phyloP scores from a whole-genome alignment of 2,329 filamentous ascomycete species.

The Dothistroma pini region DNA sequence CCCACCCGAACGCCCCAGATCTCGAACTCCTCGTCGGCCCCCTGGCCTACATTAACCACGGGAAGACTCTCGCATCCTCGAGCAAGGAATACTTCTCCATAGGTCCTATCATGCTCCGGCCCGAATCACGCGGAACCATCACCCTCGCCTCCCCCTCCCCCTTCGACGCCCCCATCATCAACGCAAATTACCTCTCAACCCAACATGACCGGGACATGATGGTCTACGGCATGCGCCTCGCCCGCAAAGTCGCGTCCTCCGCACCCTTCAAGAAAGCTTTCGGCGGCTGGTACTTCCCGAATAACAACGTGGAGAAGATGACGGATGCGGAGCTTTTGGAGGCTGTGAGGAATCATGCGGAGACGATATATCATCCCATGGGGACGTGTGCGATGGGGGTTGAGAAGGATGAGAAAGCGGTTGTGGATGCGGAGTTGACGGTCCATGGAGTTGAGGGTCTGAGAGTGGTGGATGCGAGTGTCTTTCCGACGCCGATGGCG shows the following conservation, averaged over 20 bases:
- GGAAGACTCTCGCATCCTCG: slow-evolving; percentile 3
- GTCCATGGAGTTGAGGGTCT: slow-evolving; percentile 27
- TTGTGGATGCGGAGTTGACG: slow-evolving; percentile 26
- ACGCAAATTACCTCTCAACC: slow-evolving; percentile 38
- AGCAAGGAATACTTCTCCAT: slow-evolving; percentile 14
- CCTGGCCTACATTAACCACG: slow-evolving; percentile 18
- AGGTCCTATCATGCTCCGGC: slow-evolving; percentile 17
- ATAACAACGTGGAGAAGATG: slow-evolving; percentile 7
- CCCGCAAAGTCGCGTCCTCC: slow-evolving; percentile 7
- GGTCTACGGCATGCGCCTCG: slow-evolving; percentile 14
- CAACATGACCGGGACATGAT: slow-evolving; percentile 21
- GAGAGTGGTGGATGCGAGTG: slow-evolving; percentile 32
- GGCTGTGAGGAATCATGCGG: slow-evolving; percentile 7
- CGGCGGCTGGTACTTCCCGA: slow-evolving; percentile 13
- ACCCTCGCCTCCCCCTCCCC: slow-evolving; percentile 38
- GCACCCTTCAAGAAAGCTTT: slow-evolving; percentile 14
- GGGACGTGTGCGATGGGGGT: slow-evolving; percentile 21
- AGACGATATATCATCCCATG: slow-evolving; percentile 25
- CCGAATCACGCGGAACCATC: slow-evolving; percentile 44
- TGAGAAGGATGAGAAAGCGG: slow-evolving; percentile 16
- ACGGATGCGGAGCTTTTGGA: slow-evolving; percentile 15
- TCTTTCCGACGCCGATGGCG: slow-evolving; percentile 20
- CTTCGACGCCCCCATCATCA: slow-evolving; percentile 39
- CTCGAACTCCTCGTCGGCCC: slow-evolving; percentile 17
- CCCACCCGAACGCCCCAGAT: slow-evolving; percentile 11